These are phyloP conservation scores for Apostasia ramifera DNA, from an alignment of 106 monocot genomes.

Conservation along the genomic window DNA sequence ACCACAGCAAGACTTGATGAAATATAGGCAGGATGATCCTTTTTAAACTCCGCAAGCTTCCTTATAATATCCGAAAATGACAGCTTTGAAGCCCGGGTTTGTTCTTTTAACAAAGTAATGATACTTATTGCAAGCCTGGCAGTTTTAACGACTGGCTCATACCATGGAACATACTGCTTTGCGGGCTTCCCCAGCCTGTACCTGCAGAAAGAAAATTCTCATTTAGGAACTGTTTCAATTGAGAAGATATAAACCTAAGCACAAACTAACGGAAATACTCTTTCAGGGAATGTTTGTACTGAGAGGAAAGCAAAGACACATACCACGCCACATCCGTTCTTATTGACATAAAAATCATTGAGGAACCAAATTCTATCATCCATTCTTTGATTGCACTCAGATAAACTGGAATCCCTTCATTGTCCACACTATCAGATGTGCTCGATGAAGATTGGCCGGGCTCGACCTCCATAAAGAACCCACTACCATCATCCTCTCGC, in stretches of 20 bases:
- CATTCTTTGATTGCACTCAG: conserved; percentile 93
- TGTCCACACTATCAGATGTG: conserved; percentile 23
- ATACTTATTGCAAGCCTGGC: conserved; percentile 80
- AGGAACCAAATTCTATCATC: conserved; percentile 94
- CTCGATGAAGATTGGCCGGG: conserved; percentile 38
- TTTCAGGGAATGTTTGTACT: not conserved
- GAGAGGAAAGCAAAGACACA: not conserved
- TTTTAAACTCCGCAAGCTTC: conserved; percentile 71
- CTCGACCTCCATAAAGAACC: conserved; percentile 47
- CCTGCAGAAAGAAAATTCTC: conserved; percentile 40
- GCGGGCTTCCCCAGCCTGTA: conserved; percentile 87
- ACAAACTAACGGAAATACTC: too few species aligned
- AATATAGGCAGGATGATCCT: conserved; percentile 59
- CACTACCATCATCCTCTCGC: conserved; percentile 95
- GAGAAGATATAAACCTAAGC: too few species aligned
- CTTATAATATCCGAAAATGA: conserved; percentile 85
- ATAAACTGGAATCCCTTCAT: conserved; percentile 77
- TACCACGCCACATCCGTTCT: conserved; percentile 96
- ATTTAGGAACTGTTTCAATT: not conserved
- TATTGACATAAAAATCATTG: conserved; percentile 85
- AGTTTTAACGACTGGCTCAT: conserved; percentile 84
- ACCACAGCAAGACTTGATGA: conserved; percentile 69
- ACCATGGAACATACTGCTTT: conserved; percentile 85
- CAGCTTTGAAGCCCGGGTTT: conserved; percentile 83
- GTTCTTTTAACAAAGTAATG: conserved; percentile 86